Base-by-base conservation (phyloP, 768 basidiomycete species). In the Rhodotorula graminis region DNA sequence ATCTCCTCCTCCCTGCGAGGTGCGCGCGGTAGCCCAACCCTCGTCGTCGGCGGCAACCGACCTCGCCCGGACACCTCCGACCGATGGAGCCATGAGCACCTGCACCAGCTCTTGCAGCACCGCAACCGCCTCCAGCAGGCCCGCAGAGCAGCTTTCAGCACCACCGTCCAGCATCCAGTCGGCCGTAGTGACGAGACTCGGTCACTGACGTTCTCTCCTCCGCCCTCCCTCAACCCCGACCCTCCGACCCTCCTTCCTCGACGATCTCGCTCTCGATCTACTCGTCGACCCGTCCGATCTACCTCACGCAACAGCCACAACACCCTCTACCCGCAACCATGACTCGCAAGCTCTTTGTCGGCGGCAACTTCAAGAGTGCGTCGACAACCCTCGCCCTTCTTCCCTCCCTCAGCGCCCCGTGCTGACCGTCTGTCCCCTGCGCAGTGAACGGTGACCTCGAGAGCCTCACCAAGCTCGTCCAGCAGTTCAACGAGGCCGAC, bases 361-460 rank as follows among this genome's bases (percentile, higher is more conserved):
- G 71, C 60, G 71, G 81, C 72, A 72, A 98, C 86, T 97, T 95
- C 87, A 99, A 97, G 85, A 89, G 75, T 76, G 9, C 61, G 69
- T 46, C 15, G 11, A 37, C 52, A 1, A 31, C 33, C 29, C 19
- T 60, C 42, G 29, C 55, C 1, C 19, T 27, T 9, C 58, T 52
- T n/a, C 27, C 50, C 12, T 6, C 50, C 25, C 50, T 21, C 50
- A 49, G 33, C n/a, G 7, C 15, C 19, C 7, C 25, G n/a, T 49
- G 40, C 61, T 42, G 27, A 50, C 40, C 18, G 8, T 44, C 14
- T 16, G 10, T 3, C 66, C 3, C 57, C 42, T 11, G 37, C 40
- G 21, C 69, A 76, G 75, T 98, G 89, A 95, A 97, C 84, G 84
- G 84, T 70, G 86, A 88, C 50, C 84, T 84, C 74, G 84, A 85